These are phyloP conservation scores for Zostera marina DNA, from an alignment of 116 monocot species.

Conservation along the genomic window DNA sequence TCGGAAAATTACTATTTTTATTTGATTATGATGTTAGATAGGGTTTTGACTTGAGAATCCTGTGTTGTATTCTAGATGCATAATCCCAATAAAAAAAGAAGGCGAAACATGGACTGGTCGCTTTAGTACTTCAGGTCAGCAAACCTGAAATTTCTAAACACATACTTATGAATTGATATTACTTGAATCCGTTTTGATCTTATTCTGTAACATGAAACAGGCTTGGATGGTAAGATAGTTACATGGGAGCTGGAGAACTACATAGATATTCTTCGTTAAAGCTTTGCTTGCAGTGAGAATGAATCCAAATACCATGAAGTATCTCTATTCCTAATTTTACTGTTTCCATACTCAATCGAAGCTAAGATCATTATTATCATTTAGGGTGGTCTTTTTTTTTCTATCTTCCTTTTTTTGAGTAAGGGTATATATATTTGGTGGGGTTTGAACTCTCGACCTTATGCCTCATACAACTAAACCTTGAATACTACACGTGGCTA, in stretches of 20 bases:
- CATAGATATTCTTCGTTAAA: conserved; percentile 6
- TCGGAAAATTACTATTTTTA: neutral
- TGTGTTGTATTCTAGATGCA: conserved; percentile 35
- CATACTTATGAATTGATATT: neutral
- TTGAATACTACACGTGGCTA: too few species aligned
- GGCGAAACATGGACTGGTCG: conserved; percentile 28
- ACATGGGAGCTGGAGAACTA: conserved; percentile 38
- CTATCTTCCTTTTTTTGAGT: too few species aligned
- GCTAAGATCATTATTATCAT: too few species aligned
- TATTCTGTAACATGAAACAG: conserved; percentile 16
- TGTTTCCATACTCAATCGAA: too few species aligned
- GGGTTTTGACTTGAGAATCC: neutral
- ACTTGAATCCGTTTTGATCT: neutral
- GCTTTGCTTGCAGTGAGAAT: neutral
- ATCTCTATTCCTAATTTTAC: too few species aligned
- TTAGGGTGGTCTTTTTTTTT: too few species aligned
- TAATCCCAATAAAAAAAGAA: conserved; percentile 41
- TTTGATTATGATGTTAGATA: neutral
- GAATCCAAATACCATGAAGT: too few species aligned
- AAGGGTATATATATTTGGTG: too few species aligned
- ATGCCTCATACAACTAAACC: too few species aligned
- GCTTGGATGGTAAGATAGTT: conserved; percentile 83
- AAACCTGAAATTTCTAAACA: neutral
- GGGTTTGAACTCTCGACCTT: too few species aligned
- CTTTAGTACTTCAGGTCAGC: conserved; percentile 88